These are phyloP conservation scores for Epichloe typhina DNA, from an alignment of 2,329 filamentous ascomycete genomes.

Conservation along the genomic window DNA sequence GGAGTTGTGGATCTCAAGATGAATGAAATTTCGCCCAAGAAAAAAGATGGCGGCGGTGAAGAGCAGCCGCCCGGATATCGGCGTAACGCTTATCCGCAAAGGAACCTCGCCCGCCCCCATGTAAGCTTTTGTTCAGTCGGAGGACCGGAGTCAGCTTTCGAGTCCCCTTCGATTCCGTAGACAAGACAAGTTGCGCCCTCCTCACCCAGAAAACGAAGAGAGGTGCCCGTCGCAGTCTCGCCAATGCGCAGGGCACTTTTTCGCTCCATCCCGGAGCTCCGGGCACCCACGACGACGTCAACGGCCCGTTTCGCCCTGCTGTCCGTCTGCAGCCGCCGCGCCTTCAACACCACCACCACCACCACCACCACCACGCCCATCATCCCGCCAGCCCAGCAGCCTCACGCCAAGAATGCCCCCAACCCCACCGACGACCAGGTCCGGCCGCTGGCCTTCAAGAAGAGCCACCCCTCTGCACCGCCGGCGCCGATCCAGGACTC, in stretches of 20 bases:
- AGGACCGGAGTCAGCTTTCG: too few relatives aligned
- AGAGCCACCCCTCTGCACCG: conserved; percentile 21
- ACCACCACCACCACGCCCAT: conserved; percentile 33
- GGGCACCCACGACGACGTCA: conserved; percentile 22
- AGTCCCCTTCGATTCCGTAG: neutral
- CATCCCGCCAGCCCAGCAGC: conserved; percentile 26
- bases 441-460: conserved; percentile 26
- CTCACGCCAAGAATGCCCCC: conserved; percentile 23
- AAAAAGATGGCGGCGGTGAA: neutral
- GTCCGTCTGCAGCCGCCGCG: conserved; percentile 19
- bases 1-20: neutral
- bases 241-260: conserved; percentile 49
- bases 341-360: conserved; percentile 33
- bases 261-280: conserved; percentile 49
- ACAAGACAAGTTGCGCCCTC: conserved; percentile 1
- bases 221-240: conserved; percentile 9
- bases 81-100: too few relatives aligned
- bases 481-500: conserved; percentile 36
- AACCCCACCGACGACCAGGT: conserved; percentile 21
- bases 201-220: neutral
- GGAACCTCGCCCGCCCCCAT: too few relatives aligned
- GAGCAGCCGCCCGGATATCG: neutral
- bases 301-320: conserved; percentile 12
- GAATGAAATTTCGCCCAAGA: conserved; percentile 8
- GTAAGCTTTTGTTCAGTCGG: too few relatives aligned